Evolutionary conservation across 2,329 filamentous ascomycete species (phyloP).

Genomic region (Parafenestella ontariensis): DNA sequence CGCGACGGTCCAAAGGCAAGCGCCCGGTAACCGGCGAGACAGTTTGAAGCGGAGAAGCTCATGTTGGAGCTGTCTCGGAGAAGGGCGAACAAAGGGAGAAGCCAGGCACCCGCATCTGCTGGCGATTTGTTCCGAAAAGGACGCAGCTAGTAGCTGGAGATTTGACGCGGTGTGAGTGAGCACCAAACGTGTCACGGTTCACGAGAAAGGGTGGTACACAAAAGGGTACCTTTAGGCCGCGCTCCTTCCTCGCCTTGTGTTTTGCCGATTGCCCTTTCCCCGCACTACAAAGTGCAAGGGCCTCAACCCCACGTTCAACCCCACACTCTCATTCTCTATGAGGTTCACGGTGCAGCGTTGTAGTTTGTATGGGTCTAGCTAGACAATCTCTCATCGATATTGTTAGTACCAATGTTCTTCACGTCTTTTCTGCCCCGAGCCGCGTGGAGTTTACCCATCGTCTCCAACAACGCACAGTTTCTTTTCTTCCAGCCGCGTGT

Average conservation of each 20-base stretch:
- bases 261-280: slow-evolving; percentile 36
- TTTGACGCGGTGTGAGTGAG: slow-evolving; percentile 17
- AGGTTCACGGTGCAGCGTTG: background rate
- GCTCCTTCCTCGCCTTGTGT: slow-evolving; percentile 20
- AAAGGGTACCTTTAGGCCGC: slow-evolving; percentile 31
- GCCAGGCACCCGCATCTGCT: slow-evolving; percentile 44
- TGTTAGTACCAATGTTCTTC: background rate
- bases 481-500: slow-evolving; percentile 1
- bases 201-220: slow-evolving; percentile 32
- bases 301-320: slow-evolving; percentile 15
- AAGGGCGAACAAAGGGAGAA: slow-evolving; percentile 26
- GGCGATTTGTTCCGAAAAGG: slow-evolving; percentile 11
- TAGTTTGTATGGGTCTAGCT: background rate
- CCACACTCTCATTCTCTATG: background rate
- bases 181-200: slow-evolving; percentile 21
- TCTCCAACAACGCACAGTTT: background rate
- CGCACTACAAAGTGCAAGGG: slow-evolving; percentile 22
- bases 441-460: background rate
- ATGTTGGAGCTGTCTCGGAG: slow-evolving; percentile 36
- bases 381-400: too few species aligned
- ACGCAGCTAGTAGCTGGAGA: slow-evolving; percentile 13
- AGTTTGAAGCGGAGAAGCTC: slow-evolving; percentile 32
- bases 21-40: slow-evolving; percentile 34
- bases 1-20: slow-evolving; percentile 33
- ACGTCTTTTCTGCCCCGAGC: background rate